Evolutionary conservation across 164 flowering plant genomes (phyloP).

Genomic region (Houttuynia cordata): DNA sequence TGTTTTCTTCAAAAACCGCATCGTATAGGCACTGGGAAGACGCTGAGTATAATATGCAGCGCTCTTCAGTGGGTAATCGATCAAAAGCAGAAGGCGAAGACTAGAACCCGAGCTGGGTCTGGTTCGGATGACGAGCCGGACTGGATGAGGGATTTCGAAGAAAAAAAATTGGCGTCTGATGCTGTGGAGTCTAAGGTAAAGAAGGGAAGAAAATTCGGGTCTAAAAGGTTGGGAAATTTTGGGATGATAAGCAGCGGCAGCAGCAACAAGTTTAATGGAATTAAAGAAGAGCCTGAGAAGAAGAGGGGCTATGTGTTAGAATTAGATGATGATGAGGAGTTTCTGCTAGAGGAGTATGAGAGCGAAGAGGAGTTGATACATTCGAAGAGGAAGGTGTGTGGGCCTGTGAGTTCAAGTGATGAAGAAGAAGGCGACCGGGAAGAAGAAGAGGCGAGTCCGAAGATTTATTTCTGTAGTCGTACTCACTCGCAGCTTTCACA

Average conservation of each 20-base stretch:
- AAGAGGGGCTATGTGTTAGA: slow-evolving; percentile 17
- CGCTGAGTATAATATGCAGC: slow-evolving; percentile 89
- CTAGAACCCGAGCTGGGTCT: slow-evolving; percentile 4
- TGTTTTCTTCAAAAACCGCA: neutral
- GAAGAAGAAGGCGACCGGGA: slow-evolving; percentile 36
- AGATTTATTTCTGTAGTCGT: slow-evolving; percentile 83
- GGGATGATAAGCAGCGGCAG: slow-evolving; percentile 14
- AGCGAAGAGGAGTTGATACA: slow-evolving; percentile 55
- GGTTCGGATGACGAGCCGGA: slow-evolving; percentile 73
- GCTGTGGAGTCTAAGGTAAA: slow-evolving; percentile 13
- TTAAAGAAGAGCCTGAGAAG: slow-evolving; percentile 8
- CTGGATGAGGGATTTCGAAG: slow-evolving; percentile 67
- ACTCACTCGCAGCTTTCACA: slow-evolving; percentile 98
- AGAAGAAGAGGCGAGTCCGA: slow-evolving; percentile 35
- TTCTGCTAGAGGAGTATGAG: slow-evolving; percentile 76
- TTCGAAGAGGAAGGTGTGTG: slow-evolving; percentile 44
- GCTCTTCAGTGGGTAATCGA: slow-evolving; percentile 85
- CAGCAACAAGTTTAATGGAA: slow-evolving; percentile 7
- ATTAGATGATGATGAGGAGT: slow-evolving; percentile 46
- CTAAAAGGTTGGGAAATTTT: slow-evolving; percentile 6
- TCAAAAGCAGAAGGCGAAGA: slow-evolving; percentile 21
- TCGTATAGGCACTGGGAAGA: slow-evolving; percentile 79
- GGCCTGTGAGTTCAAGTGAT: slow-evolving; percentile 36
- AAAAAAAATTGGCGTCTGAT: neutral
- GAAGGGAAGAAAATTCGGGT: slow-evolving; percentile 16